These are phyloP conservation scores for Aspergillus steynii DNA, from an alignment of 495 filamentous ascomycete genomes.

Conservation along the genomic window DNA sequence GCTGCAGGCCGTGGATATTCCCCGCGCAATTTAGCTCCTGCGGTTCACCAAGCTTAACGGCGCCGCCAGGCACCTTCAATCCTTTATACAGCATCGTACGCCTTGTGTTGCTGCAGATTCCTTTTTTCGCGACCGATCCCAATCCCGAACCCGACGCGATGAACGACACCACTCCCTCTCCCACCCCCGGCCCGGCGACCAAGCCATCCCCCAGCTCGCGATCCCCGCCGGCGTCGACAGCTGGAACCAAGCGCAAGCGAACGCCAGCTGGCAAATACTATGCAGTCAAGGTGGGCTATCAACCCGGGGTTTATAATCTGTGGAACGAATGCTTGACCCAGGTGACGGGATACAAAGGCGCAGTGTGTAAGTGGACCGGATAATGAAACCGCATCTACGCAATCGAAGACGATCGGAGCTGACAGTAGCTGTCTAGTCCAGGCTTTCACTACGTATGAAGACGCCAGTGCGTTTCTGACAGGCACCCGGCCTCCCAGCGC, in stretches of 20 bases:
- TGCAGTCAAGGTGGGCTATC: conserved; percentile 74
- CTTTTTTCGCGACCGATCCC: background rate
- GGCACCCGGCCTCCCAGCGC: conserved; percentile 50
- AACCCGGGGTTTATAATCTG: conserved; percentile 81
- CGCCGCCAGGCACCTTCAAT: conserved; percentile 11
- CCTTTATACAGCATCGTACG: background rate
- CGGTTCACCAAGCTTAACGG: conserved; percentile 10
- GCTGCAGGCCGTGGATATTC: conserved; percentile 28
- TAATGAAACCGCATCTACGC: background rate
- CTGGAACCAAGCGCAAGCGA: conserved; percentile 67
- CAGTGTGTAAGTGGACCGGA: conserved; percentile 60
- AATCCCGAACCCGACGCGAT: conserved; percentile 19
- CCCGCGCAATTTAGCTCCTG: conserved; percentile 20
- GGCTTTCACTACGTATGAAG: conserved; percentile 72
- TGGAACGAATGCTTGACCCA: conserved; percentile 83
- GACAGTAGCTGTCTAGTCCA: conserved; percentile 59
- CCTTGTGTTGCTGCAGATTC: background rate
- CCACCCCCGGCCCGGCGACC: conserved; percentile 35
- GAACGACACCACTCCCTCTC: conserved; percentile 41
- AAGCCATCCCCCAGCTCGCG: conserved; percentile 31
- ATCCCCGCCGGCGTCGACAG: conserved; percentile 38
- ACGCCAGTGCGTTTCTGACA: conserved; percentile 75
- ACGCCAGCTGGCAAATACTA: conserved; percentile 71
- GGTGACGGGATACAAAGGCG: conserved; percentile 81
- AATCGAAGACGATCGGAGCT: background rate